Percentiles rank a stretch among this genome's conserved stretches.
Conservation (phyloP, 306 rosid species). For the Dryas drummondii region DNA sequence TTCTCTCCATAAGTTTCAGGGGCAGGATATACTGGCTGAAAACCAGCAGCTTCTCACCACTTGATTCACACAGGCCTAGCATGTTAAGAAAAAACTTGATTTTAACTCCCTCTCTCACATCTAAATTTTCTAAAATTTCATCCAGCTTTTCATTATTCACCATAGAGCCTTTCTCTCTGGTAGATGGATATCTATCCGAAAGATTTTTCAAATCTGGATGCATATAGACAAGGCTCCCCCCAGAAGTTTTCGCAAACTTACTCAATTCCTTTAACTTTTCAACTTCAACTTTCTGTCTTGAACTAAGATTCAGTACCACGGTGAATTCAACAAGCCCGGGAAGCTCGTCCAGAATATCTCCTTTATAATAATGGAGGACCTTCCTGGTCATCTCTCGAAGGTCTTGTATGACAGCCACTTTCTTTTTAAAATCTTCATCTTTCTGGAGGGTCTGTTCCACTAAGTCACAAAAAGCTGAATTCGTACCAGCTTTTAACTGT, state of each 20-base stretch:
- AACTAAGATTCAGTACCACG: constrained; percentile 55
- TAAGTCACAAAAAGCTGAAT: constrained; percentile 47
- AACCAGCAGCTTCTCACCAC: constrained; percentile 79
- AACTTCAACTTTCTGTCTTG: constrained; percentile 57
- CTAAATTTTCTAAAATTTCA: constrained; percentile 39
- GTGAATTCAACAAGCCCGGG: constrained; percentile 86
- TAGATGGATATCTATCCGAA: background rate
- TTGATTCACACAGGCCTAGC: constrained; percentile 59
- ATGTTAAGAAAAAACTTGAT: constrained; percentile 66
- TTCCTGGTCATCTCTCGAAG: constrained; percentile 85
- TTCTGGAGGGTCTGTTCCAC: constrained; percentile 83
- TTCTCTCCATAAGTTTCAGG: constrained; percentile 72
- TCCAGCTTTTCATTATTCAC: constrained; percentile 35
- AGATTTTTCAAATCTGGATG: constrained; percentile 56
- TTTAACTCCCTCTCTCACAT: constrained; percentile 73
- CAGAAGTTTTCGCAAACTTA: constrained; percentile 61
- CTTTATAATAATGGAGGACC: constrained; percentile 83
- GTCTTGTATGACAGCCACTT: constrained; percentile 68
- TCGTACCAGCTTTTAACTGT: constrained; percentile 37
- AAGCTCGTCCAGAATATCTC: constrained; percentile 89
- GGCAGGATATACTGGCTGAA: constrained; percentile 89
- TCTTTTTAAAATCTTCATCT: constrained; percentile 68
- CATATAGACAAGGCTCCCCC: constrained; percentile 74
- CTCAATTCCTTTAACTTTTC: constrained; percentile 39
- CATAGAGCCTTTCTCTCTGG: background rate